phyloP scores from a whole-genome alignment of 2,329 filamentous ascomycete species.

The Fusarium sp. region DNA sequence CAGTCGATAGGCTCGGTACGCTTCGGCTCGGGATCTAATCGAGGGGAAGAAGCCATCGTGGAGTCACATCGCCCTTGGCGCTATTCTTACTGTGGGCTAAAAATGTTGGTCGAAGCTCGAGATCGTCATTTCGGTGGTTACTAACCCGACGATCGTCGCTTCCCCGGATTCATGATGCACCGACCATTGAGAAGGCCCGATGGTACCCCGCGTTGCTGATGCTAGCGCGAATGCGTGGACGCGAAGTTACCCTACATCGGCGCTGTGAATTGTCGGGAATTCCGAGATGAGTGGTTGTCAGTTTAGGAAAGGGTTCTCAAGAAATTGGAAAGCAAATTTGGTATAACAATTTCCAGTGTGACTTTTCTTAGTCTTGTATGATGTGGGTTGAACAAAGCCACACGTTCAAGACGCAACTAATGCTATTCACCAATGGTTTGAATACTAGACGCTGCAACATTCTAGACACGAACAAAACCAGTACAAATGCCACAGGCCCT shows the following conservation, averaged over 20 bases:
- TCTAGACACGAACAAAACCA: neutral
- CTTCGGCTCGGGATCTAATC: neutral
- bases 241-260: neutral
- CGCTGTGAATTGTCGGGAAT: neutral
- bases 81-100: neutral
- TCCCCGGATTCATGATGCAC: neutral
- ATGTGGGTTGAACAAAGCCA: fast-evolving
- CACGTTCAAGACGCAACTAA: fast-evolving
- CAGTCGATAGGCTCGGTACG: neutral
- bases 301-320: neutral
- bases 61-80: neutral
- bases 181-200: neutral
- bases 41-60: neutral
- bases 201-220: neutral
- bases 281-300: neutral
- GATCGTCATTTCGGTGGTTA: neutral
- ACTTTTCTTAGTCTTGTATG: neutral
- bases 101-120: neutral
- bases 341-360: fast-evolving
- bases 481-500: neutral
- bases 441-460: fast-evolving
- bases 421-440: fast-evolving
- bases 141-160: neutral
- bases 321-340: fast-evolving
- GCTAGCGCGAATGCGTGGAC: neutral